Evolutionary conservation across 805 yeast genomes (phyloP), one percentile per base, ranked within the genome.

Genomic region (Monosporozyma unispora): DNA sequence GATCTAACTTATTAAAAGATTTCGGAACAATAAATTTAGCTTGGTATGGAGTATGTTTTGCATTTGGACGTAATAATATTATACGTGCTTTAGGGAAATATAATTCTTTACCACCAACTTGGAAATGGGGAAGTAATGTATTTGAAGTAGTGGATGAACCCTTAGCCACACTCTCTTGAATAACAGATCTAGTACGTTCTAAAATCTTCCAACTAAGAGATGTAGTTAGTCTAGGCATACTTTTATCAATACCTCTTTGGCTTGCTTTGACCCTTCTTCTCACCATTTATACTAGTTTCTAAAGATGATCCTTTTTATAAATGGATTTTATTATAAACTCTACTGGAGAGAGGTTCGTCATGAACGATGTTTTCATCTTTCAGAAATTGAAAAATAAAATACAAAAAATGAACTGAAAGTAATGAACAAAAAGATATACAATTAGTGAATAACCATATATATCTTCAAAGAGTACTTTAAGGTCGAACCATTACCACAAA

Each of bases 1-100:
- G 75, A 67, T 91, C 98, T 71, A 93, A 74, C 67, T 90, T 91
- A 73, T 93, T 93, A 76, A 93, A 90, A 49, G 87, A 80, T 62
- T 85, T 80, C 14, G 99, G 99, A 18, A 95, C 99, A 55, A 87
- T 80, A 69, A 93, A 93, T 66, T 88, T 89, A 46, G 98, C 98
- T 69, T 89, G 97, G 70, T 86, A 90, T 45, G 99, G 99, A 0
- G 96, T 86, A 69, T 87, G 96, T 62, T 87, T 87, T n/a, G 98
- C 96, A 61, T 86, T 86, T 41, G 97, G 96, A 63, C 96, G 78
- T 54, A 93, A 70, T 29, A 91, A 72, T 46, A 86, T 79, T 37
- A 91, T 74, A 53, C 91, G 75, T 1, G 95, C 96, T 53, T 81
- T 80, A 29, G 99, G 99, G 66, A 91, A 86, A 64, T 80, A 90